Evolutionary conservation across 371 early-diverging fungal species (phyloP).

Genomic region (Lichtheimia ornata): DNA sequence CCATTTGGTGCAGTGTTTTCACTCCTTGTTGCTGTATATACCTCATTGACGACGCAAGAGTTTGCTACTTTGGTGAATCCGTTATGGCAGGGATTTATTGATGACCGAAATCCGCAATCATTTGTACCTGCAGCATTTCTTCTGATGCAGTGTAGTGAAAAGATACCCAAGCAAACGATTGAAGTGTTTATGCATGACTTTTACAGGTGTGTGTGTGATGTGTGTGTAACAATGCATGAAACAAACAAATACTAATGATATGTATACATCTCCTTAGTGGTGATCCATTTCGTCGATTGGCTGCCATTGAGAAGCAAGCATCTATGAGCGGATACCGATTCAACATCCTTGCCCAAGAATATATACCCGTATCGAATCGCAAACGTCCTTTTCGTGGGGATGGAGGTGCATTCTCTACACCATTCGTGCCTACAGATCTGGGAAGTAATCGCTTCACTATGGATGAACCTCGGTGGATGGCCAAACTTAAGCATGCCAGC

Average conservation of each 20-base stretch:
- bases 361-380: conserved; percentile 49
- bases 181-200: conserved; percentile 45
- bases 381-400: conserved; percentile 61
- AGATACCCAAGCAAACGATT: conserved; percentile 51
- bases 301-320: conserved; percentile 46
- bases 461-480: conserved; percentile 65
- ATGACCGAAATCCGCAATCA: conserved; percentile 43
- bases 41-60: conserved; percentile 49
- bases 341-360: conserved; percentile 55
- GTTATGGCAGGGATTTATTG: conserved; percentile 58
- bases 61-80: conserved; percentile 44
- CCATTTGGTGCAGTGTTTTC: conserved; percentile 57
- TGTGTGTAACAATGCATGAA: not conserved
- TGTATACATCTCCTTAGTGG: conserved; percentile 27
- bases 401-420: conserved; percentile 52
- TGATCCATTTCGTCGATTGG: conserved; percentile 48
- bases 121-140: conserved; percentile 60
- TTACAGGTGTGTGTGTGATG: conserved; percentile 36
- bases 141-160: conserved; percentile 65
- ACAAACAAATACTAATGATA: not conserved
- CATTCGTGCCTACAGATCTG: conserved; percentile 63
- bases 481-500: conserved; percentile 56
- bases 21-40: conserved; percentile 58
- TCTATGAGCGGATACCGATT: conserved; percentile 55
- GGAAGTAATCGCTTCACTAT: conserved; percentile 62